Conservation (phyloP, 345 rosid species). For the Syzygium oleosum region DNA sequence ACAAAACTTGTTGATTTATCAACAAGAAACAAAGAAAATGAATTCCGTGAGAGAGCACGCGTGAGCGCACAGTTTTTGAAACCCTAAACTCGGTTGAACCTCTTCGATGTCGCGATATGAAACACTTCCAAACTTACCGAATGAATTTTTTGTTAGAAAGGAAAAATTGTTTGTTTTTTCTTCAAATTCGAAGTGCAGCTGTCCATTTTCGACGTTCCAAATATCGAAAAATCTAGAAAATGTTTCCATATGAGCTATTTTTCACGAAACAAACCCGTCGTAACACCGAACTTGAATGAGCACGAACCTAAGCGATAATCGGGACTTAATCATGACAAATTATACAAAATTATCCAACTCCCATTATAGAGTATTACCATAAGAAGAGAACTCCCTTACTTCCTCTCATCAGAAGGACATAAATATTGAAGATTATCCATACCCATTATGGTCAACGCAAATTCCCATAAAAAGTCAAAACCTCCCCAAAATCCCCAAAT, state of each 20-base stretch:
- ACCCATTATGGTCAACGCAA: background rate
- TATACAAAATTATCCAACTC: background rate
- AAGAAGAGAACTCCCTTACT: background rate
- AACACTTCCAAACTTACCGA: background rate
- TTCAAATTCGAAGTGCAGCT: background rate
- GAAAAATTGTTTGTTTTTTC: background rate
- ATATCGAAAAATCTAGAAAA: background rate
- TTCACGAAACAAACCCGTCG: rapidly evolving
- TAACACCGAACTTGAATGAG: background rate
- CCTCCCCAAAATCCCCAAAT: background rate
- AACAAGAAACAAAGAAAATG: background rate
- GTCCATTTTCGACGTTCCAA: background rate
- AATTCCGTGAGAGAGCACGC: rapidly evolving
- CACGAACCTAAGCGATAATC: background rate
- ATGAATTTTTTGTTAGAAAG: background rate
- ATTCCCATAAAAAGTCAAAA: background rate
- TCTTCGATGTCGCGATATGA: background rate
- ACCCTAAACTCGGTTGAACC: background rate
- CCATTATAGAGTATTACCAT: background rate
- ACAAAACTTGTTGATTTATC: background rate
- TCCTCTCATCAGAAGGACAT: background rate
- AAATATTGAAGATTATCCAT: background rate
- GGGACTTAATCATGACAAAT: background rate
- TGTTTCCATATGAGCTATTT: background rate
- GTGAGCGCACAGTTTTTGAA: rapidly evolving